Base-by-base conservation (phyloP, 2,329 filamentous ascomycete genomes). In the Calonectria hawksworthii region DNA sequence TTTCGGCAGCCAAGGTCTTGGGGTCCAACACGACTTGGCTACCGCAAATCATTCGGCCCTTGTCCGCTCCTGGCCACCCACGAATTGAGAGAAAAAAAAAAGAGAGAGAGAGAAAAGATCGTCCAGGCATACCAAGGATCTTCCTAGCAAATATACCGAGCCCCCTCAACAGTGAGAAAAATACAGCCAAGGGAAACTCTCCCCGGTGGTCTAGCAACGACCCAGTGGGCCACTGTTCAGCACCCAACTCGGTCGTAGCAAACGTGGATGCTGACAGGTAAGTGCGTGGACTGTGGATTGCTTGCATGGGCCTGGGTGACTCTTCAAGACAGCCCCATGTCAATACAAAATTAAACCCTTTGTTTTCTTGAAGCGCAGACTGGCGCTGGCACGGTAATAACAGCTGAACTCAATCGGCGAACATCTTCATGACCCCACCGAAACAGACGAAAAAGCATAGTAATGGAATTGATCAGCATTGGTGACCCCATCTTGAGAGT, bases 281-380 rank as follows among this genome's bases (percentile, higher is more conserved):
- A 63, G 65, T 68, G 65, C 50, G 65, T 32, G 52, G 36, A 68
- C 36, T 68, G 66, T 68, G 65, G 66, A 50, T 47, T 68, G 26
- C 47, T n/a, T 64, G 41, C 47, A 41, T 54, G 32, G 47, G 52
- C 26, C 68, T 41, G 21, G 36, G 34, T 44, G 34, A 47, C 26
- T 68, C 26, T 65, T 34, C n/a, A 41, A n/a, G 26, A 28, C 28
- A 32, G 16, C 66, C 66, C 66, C 66, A 59, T 68, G 66, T 68
- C 66, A n/a, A 32, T 59, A 52, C 56, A 63, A 65, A 65, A 44
- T 65, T 59, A 68, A 61, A 59, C 38, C 38, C 52, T 41, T 28
- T 56, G 51, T 59, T 56, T 54, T 38, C 52, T 50, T 56, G n/a
- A 28, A 56, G 66, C 52, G 52, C 66, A 54, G 52, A 50, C 36